Base-by-base conservation (phyloP, 2,329 filamentous ascomycete species). In the Ceratocystiopsis brevicomis region DNA sequence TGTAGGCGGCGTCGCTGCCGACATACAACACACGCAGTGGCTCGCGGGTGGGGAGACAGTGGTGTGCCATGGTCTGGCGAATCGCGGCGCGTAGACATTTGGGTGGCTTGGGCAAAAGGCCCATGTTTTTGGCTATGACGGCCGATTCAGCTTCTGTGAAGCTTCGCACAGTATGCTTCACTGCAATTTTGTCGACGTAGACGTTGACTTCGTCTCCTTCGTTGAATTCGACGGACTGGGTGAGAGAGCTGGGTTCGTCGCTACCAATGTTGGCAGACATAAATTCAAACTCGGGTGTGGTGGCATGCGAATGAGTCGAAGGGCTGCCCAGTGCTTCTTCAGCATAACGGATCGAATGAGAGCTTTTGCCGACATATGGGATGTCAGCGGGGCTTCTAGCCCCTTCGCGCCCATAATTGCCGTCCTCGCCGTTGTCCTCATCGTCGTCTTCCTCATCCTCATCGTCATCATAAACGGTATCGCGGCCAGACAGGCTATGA, bases 11-110 rank as follows among this genome's bases (percentile, higher is more conserved):
- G 19, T 61, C 56, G 43, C 60, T 61, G 17, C 67, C 67, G 25
- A 67, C 56, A 45, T 69, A 70, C n/a, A 70, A 53, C 16, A 70
- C 58, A 13, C 65, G 59, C 42, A 70, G 58, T 16, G 66, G 65
- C 47, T 66, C 64, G 34, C 56, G 54, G 13, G 62, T 65, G 6
- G 59, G 60, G 15, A 70, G 57, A 40, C 60, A 62, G 44, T 59
- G 54, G 42, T 60, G 61, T 16, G 62, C 63, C 64, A 70, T 67
- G 35, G 63, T 67, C 50, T 69, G 66, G 39, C 64, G 60, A 43
- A 69, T 60, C 8, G 64, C 61, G 18, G 61, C 59, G 21, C 57
- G 58, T 37, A 56, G 57, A 30, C 25, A 11, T 10, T 2, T 10
- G 4, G 61, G 61, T 1, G 55, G 52, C 35, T 54, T 50, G 0